A percentile compares a stretch with the other conserved stretches of the same genome.
Conservation (phyloP, 2,329 filamentous ascomycete species). For the Zymoseptoria passerinii region DNA sequence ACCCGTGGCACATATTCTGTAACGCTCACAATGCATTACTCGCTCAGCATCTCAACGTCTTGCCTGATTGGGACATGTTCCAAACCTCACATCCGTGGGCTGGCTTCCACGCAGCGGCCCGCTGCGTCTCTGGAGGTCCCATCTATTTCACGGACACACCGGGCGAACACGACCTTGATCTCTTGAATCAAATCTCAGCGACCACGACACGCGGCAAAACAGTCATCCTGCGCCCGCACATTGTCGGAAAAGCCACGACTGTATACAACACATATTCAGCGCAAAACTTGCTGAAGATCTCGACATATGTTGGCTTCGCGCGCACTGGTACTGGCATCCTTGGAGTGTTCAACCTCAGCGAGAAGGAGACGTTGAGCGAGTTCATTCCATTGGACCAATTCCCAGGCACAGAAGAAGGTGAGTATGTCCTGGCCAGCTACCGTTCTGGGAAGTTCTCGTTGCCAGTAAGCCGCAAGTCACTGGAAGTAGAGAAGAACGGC, state of each 20-base stretch:
- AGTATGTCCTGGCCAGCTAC: constrained; percentile 69
- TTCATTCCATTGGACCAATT: constrained; percentile 64
- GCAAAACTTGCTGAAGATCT: constrained; percentile 64
- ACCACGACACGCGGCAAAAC: constrained; percentile 63
- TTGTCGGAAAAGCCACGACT: constrained; percentile 62
- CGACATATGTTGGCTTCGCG: constrained; percentile 63
- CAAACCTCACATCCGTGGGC: constrained; percentile 62
- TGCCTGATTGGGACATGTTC: constrained; percentile 80
- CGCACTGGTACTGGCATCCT: constrained; percentile 67
- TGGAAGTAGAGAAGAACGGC: constrained; percentile 48
- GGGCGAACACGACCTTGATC: constrained; percentile 63
- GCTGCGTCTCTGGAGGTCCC: constrained; percentile 82
- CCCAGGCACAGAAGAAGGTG: constrained; percentile 54
- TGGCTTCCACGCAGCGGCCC: constrained; percentile 78
- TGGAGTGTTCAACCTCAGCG: constrained; percentile 74
- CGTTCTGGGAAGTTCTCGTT: constrained; percentile 53
- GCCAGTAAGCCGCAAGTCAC: constrained; percentile 51
- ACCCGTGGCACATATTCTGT: constrained; percentile 91
- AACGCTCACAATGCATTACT: constrained; percentile 86
- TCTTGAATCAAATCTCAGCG: constrained; percentile 77
- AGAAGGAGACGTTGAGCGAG: constrained; percentile 52
- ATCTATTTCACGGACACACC: constrained; percentile 92
- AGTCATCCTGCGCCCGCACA: constrained; percentile 70
- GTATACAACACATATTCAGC: constrained; percentile 72
- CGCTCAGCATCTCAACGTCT: constrained; percentile 72